Conservation (phyloP, 176 grass and related monocot genomes). For the Rhynchospora pubera region DNA sequence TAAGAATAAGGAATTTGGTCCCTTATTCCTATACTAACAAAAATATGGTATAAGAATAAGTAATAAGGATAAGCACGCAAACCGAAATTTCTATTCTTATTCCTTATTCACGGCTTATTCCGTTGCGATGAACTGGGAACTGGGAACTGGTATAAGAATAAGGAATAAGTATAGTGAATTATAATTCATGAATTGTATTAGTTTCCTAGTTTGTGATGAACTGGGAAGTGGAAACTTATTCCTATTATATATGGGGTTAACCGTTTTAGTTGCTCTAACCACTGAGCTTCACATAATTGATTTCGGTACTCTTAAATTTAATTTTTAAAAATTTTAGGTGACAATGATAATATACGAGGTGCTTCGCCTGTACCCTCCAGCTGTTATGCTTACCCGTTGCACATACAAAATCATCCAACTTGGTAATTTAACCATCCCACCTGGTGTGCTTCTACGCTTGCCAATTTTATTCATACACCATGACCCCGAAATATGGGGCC, state of each 20-base stretch:
- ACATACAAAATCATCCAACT: conserved; percentile 45
- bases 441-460: conserved; percentile 35
- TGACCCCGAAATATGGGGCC: conserved; percentile 47
- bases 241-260: neutral
- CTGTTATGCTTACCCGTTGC: conserved; percentile 12
- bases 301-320: neutral
- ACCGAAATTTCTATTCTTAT: no score
- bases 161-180: neutral
- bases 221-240: neutral
- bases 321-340: conserved; percentile 31
- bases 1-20: no score
- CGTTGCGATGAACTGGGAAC: no score
- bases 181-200: neutral
- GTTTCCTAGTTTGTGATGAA: neutral
- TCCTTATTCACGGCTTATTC: no score
- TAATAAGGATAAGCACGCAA: no score
- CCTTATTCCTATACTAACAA: no score
- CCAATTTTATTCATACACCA: conserved; percentile 41
- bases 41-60: no score
- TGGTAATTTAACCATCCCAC: neutral
- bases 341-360: conserved; percentile 61
- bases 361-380: conserved; percentile 50
- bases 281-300: neutral
- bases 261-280: neutral
- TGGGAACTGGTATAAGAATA: conserved; percentile 30